These are phyloP conservation scores for Buxus sempervirens DNA, from an alignment of 164 flowering plant species.

Conservation along the genomic window DNA sequence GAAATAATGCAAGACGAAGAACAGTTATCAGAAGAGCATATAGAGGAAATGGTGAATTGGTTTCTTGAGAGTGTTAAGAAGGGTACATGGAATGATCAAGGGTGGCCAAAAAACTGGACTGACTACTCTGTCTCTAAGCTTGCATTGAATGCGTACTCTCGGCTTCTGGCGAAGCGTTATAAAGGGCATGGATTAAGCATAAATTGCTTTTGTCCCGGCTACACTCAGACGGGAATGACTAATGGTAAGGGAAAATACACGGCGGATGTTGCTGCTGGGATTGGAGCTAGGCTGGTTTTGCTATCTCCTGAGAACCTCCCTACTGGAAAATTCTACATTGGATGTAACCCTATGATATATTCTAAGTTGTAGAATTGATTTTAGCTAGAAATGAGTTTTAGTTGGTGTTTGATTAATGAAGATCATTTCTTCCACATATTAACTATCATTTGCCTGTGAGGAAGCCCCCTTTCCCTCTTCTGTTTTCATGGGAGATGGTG, in stretches of 20 bases:
- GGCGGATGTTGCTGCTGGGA: constrained; percentile 48
- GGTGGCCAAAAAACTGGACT: constrained; percentile 89
- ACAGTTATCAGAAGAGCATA: constrained; percentile 40
- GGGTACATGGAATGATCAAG: constrained; percentile 60
- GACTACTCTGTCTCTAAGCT: constrained; percentile 89
- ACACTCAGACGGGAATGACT: constrained; percentile 85
- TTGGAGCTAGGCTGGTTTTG: constrained; percentile 41
- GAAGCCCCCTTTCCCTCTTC: not conserved
- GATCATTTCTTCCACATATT: not conserved
- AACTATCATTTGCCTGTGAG: not conserved
- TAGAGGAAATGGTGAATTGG: constrained; percentile 33
- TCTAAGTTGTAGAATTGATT: constrained; percentile 33
- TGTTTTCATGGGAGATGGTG: not conserved
- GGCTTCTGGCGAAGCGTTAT: constrained; percentile 45
- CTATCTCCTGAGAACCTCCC: constrained; percentile 50
- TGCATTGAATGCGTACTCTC: constrained; percentile 73
- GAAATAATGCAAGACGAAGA: constrained; percentile 49
- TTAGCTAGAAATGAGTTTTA: not conserved
- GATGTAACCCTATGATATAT: constrained; percentile 12
- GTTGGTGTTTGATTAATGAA: not conserved
- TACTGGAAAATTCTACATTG: constrained; percentile 57
- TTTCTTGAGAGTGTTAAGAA: constrained; percentile 56
- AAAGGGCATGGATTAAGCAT: constrained; percentile 43
- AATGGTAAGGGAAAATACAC: constrained; percentile 58
- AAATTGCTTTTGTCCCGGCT: constrained; percentile 87